A percentile compares a stretch with the other conserved stretches of the same genome.
Evolutionary conservation across 352 stramenopile species (phyloP).

Genomic region (Globisporangium perplexum): DNA sequence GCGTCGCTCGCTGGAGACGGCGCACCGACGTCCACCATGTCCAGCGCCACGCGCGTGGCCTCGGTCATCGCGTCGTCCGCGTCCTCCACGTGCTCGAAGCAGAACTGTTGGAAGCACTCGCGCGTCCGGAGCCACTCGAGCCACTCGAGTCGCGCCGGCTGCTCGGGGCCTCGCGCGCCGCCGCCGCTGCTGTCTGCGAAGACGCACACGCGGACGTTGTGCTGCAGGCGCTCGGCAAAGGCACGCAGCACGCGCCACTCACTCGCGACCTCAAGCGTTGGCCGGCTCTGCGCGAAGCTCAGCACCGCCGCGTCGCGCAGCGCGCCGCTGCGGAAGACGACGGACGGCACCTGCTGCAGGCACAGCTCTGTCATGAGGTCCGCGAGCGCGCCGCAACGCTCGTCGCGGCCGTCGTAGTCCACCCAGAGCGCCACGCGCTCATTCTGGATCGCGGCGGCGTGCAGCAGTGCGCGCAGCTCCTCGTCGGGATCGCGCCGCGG

Average conservation of each 20-base stretch:
- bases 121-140: constrained; percentile 7
- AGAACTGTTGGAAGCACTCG: constrained; percentile 13
- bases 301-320: constrained; percentile 29
- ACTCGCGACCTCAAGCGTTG: constrained; percentile 24
- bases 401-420: constrained; percentile 1
- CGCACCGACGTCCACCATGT: not conserved
- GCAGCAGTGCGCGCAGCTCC: constrained; percentile 12
- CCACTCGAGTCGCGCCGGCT: not conserved
- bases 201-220: constrained; percentile 44
- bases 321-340: constrained; percentile 23
- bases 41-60: constrained; percentile 1
- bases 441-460: constrained; percentile 22
- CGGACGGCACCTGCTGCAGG: constrained; percentile 24
- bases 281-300: constrained; percentile 29
- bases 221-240: constrained; percentile 22
- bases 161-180: too few relatives aligned
- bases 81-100: constrained; percentile 1
- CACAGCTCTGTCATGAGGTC: constrained; percentile 29
- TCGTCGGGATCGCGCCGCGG: constrained; percentile 3
- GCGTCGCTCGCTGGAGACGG: not conserved
- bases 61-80: constrained; percentile 4
- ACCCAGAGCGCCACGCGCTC: constrained; percentile 34
- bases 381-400: constrained; percentile 6
- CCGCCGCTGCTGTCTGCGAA: constrained; percentile 10
- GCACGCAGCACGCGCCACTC: constrained; percentile 24